Evolutionary conservation across 106 monocot species (phyloP), one percentile per base, ranked within the genome.

Genomic region (Dactylorhiza incarnata): DNA sequence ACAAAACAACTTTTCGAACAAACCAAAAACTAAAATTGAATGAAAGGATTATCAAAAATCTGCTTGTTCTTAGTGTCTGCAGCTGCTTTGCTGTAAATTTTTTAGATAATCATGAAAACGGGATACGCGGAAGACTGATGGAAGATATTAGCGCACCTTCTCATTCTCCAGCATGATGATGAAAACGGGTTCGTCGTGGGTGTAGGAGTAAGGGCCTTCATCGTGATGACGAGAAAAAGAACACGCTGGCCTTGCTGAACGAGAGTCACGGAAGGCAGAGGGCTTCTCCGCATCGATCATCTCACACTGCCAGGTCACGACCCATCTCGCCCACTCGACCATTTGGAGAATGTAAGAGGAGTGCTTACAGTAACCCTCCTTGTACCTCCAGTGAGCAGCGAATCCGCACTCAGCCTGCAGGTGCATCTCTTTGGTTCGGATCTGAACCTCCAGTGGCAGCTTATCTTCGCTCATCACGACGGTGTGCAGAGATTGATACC

Each of bases 401-500:
- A 93, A 85, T 52, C 95, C 92, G 80, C 54, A 92, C 72, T 93
- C 96, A 9, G 96, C 96, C 53, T 93, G 90, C 22, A 84, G 68
- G 79, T 96, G 95, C 95, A 96, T 96, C 75, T 89, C 93, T 75
- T 85, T 93, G 20, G 92, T 96, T 73, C 95, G 83, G 63, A 96
- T 92, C 74, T 96, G 95, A 52, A 96, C 88, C 71, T 96, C 95
- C 77, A 93, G 51, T 52, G 90, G 90, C 22, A 81, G 49, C 52
- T 58, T 76, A 47, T 91, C 87, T 50, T 90, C 83, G 50, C 83
- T 83, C 46, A 86, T 72, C 22, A 72, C 72, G 24, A 72, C 72
- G 24, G 72, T 72, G 44, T 72, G 72, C 19, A 72, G 89, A 54
- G 95, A 96, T 77, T 77, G 90, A 68, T 96, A 96, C 74, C 95